Evolutionary conservation across 2,329 filamentous ascomycete species (phyloP).

Genomic region (Furcasterigmium furcatum): DNA sequence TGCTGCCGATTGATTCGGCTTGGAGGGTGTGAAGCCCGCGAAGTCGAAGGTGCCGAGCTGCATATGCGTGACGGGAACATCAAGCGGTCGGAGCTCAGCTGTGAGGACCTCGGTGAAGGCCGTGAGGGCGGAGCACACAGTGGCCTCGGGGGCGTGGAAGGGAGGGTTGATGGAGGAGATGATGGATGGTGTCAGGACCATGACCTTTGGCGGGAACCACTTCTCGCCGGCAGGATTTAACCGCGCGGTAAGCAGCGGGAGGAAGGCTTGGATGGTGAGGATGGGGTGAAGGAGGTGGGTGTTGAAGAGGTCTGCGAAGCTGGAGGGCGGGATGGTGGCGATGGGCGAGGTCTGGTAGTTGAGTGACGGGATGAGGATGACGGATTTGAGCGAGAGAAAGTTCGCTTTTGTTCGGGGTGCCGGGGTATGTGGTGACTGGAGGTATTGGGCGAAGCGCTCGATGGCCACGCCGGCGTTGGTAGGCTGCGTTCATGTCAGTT

Average conservation of each 20-base stretch:
- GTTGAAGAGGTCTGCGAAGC: constrained; percentile 87
- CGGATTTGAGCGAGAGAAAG: constrained; percentile 70
- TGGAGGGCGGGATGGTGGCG: constrained; percentile 77
- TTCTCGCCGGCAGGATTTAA: constrained; percentile 50
- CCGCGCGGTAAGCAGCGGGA: constrained; percentile 70
- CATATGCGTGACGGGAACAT: constrained; percentile 79
- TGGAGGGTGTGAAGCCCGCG: constrained; percentile 56
- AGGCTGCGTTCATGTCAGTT: constrained; percentile 44
- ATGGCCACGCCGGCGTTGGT: constrained; percentile 65
- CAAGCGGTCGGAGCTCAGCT: constrained; percentile 72
- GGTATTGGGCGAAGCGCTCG: constrained; percentile 66
- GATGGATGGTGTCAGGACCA: constrained; percentile 77
- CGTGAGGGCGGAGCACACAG: constrained; percentile 80
- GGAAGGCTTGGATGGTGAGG: constrained; percentile 81
- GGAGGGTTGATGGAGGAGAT: constrained; percentile 76
- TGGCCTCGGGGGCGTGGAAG: constrained; percentile 82
- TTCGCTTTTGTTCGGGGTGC: constrained; percentile 74
- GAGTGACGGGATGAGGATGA: constrained; percentile 79
- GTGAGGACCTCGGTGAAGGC: constrained; percentile 80
- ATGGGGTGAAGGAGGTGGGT: constrained; percentile 89
- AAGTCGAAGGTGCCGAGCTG: constrained; percentile 92
- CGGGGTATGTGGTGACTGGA: constrained; percentile 72
- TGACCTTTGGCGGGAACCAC: constrained; percentile 59
- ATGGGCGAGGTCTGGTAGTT: constrained; percentile 81
- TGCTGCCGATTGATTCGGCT: constrained; percentile 28